phyloP scores from a whole-genome alignment of 352 stramenopile genomes.

The Phytophthora hibernalis region DNA sequence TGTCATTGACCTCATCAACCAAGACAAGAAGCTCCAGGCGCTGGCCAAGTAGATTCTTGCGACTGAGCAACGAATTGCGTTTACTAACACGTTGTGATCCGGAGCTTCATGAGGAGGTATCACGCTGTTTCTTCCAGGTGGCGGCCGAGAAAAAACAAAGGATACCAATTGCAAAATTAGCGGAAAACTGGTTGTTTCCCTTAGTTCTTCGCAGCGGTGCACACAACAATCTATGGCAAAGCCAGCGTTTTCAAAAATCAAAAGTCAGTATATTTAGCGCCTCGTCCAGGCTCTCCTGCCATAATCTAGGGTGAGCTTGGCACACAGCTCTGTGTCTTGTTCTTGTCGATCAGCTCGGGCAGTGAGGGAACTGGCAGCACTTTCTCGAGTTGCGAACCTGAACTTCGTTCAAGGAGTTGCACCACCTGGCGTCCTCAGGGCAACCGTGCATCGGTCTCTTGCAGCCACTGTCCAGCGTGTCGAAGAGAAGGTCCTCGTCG shows the following conservation, averaged over 20 bases:
- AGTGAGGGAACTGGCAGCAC: conserved; percentile 43
- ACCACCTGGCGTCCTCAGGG: conserved; percentile 51
- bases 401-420: conserved; percentile 13
- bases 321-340: not conserved
- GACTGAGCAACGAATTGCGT: not conserved
- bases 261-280: conserved; percentile 16
- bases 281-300: not conserved
- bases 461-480: conserved; percentile 7
- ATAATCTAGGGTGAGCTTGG: not conserved
- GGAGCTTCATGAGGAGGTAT: too few species aligned
- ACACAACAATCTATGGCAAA: too few species aligned
- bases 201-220: too few species aligned
- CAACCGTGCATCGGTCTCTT: conserved; percentile 23
- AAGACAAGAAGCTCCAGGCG: conserved; percentile 47
- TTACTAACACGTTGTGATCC: too few species aligned
- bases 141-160: too few species aligned
- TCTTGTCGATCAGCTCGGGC: conserved; percentile 10
- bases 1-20: conserved; percentile 74
- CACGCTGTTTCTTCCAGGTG: too few species aligned
- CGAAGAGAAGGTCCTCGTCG: conserved; percentile 10
- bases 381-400: conserved; percentile 37
- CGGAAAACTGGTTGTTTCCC: too few species aligned
- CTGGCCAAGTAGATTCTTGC: conserved; percentile 14
- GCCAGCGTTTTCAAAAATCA: too few species aligned
- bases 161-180: too few species aligned